Conservation (phyloP, 2,329 filamentous ascomycete species). For the Hymenoscyphus scutula region DNA sequence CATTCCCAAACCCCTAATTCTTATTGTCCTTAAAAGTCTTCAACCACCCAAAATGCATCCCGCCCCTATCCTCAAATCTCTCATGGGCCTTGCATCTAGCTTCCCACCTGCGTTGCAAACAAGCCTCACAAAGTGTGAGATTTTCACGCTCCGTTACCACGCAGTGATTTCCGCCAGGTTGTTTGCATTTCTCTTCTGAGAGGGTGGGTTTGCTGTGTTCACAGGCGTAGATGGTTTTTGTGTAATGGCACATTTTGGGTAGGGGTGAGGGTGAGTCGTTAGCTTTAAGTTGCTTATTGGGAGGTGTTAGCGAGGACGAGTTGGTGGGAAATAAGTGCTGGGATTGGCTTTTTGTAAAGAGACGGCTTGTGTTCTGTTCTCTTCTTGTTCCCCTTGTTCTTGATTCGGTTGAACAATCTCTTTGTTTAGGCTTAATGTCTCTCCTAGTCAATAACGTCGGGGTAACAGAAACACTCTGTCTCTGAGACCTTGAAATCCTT, state of each 20-base stretch:
- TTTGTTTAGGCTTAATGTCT: no score
- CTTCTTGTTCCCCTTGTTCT: no score
- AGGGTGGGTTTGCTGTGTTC: background rate
- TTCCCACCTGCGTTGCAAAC: background rate
- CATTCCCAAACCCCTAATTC: no score
- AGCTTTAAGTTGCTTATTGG: background rate
- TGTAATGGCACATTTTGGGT: background rate
- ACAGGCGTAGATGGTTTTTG: background rate
- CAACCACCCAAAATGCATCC: background rate
- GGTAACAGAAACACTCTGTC: no score
- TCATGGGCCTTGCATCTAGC: background rate
- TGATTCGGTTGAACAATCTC: no score
- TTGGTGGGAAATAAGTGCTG: no score
- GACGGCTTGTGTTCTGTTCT: no score
- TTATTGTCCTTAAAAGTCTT: background rate
- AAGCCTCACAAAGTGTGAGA: background rate
- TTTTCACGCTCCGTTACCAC: background rate
- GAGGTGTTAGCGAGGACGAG: no score
- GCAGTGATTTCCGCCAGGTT: background rate
- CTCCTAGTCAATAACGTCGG: no score
- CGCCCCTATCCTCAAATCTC: background rate
- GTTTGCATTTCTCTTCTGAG: background rate
- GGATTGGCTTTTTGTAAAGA: no score
- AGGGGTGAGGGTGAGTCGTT: background rate
- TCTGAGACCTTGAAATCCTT: no score